A percentile compares a stretch with the other conserved stretches of the same genome.
phyloP scores from a whole-genome alignment of 2,329 filamentous ascomycete genomes.

The Metarhizium sp. region DNA sequence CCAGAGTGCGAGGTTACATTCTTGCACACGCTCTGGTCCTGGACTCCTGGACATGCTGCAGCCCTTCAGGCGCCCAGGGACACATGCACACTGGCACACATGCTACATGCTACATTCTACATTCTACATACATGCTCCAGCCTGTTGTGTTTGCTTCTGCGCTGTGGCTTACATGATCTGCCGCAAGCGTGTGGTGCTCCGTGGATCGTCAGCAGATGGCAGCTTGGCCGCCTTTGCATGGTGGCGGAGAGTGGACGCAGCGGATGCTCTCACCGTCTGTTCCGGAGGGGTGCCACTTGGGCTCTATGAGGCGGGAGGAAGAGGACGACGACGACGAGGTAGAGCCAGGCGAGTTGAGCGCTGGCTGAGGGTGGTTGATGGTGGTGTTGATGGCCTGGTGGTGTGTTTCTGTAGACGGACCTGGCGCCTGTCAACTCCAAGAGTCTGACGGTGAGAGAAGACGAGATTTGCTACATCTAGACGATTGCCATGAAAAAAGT shows the following conservation, averaged over 20 bases:
- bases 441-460: too few species aligned
- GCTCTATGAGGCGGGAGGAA: not conserved
- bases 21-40: not conserved
- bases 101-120: too few species aligned
- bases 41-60: slow-evolving; percentile 4
- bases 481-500: too few species aligned
- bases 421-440: too few species aligned
- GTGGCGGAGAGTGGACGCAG: slow-evolving; percentile 3
- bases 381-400: not conserved
- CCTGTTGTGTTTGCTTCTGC: not conserved
- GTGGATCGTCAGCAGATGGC: slow-evolving; percentile 7
- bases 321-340: too few species aligned
- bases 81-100: slow-evolving; percentile 1
- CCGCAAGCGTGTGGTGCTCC: not conserved
- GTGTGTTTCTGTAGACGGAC: too few species aligned
- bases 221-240: not conserved
- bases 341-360: too few species aligned
- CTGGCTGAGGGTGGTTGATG: too few species aligned
- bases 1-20: not conserved
- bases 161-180: not conserved
- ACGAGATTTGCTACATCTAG: too few species aligned
- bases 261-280: not conserved
- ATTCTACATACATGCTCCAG: not conserved
- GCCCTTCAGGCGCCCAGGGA: slow-evolving; percentile 12
- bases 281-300: slow-evolving; percentile 1